phyloP scores from a whole-genome alignment of 2,329 filamentous ascomycete species.

The Paraconiothyrium brasiliense region DNA sequence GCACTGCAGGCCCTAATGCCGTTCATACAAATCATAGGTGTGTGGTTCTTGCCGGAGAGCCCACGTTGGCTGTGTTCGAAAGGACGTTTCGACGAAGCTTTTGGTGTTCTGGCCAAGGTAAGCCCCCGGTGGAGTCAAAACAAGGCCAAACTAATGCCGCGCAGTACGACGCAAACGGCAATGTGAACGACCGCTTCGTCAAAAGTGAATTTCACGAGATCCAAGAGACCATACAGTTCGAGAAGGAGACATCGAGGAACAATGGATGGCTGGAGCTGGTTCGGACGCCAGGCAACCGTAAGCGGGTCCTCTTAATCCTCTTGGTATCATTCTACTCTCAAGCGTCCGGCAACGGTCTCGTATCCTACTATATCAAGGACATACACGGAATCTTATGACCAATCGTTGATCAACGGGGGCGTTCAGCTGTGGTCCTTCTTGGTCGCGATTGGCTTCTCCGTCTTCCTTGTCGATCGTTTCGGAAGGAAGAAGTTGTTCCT shows the following conservation, averaged over 20 bases:
- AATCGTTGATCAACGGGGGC: too few relatives aligned
- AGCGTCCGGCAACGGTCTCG: too few relatives aligned
- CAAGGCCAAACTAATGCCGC: background rate
- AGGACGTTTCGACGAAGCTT: conserved; percentile 71
- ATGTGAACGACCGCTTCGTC: conserved; percentile 67
- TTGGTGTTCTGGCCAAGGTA: conserved; percentile 68
- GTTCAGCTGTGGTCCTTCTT: too few relatives aligned
- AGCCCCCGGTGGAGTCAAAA: background rate
- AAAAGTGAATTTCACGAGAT: conserved; percentile 74
- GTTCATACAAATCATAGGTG: conserved; percentile 68
- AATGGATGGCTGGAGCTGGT: conserved; percentile 56
- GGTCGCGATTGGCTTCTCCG: too few relatives aligned
- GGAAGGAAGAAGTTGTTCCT: too few relatives aligned
- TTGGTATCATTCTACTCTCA: too few relatives aligned
- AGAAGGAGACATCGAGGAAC: conserved; percentile 47
- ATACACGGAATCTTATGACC: too few relatives aligned
- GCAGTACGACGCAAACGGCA: conserved; percentile 65
- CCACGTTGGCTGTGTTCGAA: conserved; percentile 72
- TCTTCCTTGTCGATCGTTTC: too few relatives aligned
- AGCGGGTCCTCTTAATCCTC: too few relatives aligned
- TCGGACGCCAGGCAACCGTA: too few relatives aligned
- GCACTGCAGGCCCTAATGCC: conserved; percentile 61
- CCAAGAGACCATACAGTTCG: conserved; percentile 65
- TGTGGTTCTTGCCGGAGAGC: conserved; percentile 71
- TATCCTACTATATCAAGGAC: too few relatives aligned